Evolutionary conservation across 345 rosid genomes (phyloP).

Genomic region (Mallotus nudiflorus): DNA sequence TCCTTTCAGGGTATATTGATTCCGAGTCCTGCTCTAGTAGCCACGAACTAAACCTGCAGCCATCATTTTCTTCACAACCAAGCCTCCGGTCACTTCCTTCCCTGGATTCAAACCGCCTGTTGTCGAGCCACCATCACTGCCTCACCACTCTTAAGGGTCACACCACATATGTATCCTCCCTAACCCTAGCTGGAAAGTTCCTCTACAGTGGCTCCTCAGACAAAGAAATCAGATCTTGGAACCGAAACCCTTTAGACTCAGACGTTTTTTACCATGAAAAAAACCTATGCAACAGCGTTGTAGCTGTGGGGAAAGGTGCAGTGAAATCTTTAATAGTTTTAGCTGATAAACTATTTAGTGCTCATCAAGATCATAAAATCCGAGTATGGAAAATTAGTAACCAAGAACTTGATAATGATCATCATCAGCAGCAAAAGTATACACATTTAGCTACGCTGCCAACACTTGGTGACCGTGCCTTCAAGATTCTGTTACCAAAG

Average conservation of each 20-base stretch:
- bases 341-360: conserved; percentile 75
- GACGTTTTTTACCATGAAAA: conserved; percentile 27
- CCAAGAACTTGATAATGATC: conserved; percentile 24
- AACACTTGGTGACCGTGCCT: conserved; percentile 70
- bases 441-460: conserved; percentile 79
- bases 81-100: conserved; percentile 47
- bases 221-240: conserved; percentile 66
- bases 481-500: conserved; percentile 55
- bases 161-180: conserved; percentile 63
- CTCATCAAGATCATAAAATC: conserved; percentile 94
- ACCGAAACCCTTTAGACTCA: conserved; percentile 36
- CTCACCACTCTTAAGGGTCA: conserved; percentile 63
- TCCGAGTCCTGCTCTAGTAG: conserved; percentile 19
- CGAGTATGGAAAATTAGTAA: conserved; percentile 78
- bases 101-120: conserved; percentile 32
- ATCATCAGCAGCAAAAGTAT: conserved; percentile 39
- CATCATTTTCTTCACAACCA: conserved; percentile 34
- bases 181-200: conserved; percentile 57
- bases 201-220: conserved; percentile 71
- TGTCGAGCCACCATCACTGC: conserved; percentile 46
- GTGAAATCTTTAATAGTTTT: conserved; percentile 72
- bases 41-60: conserved; percentile 15
- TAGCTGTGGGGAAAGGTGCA: conserved; percentile 60
- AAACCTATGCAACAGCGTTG: conserved; percentile 21
- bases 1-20: conserved; percentile 26